A percentile compares a stretch with the other conserved stretches of the same genome.
phyloP scores from a whole-genome alignment of 2,329 filamentous ascomycete genomes.

The Capronia epimyces region DNA sequence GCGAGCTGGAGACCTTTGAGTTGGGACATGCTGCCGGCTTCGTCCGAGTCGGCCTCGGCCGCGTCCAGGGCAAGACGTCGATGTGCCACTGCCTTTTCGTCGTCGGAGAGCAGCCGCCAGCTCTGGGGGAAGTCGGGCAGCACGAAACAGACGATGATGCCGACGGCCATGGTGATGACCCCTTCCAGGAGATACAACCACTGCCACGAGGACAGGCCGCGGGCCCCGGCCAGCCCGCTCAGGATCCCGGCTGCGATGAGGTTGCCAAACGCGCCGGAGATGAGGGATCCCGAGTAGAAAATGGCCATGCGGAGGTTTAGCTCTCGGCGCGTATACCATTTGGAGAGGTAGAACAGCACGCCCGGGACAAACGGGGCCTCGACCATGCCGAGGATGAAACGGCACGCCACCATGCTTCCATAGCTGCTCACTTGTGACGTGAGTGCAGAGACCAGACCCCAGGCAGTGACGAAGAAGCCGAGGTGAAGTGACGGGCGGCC shows the following conservation, averaged over 20 bases:
- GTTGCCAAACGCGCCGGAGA: slow-evolving; percentile 50
- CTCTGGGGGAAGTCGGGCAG: too few relatives aligned
- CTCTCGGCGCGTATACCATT: slow-evolving; percentile 50
- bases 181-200: too few relatives aligned
- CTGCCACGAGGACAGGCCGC: too few relatives aligned
- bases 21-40: too few relatives aligned
- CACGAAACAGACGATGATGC: too few relatives aligned
- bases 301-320: slow-evolving; percentile 48
- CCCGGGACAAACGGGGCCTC: slow-evolving; percentile 17
- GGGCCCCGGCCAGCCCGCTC: too few relatives aligned
- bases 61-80: too few relatives aligned
- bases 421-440: slow-evolving; percentile 42
- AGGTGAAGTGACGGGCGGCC: slow-evolving; percentile 46
- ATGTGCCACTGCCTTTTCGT: too few relatives aligned
- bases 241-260: slow-evolving; percentile 50
- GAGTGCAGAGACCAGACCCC: slow-evolving; percentile 43
- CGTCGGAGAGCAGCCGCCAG: too few relatives aligned
- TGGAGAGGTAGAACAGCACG: slow-evolving; percentile 42
- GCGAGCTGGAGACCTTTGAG: too few relatives aligned
- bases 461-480: slow-evolving; percentile 39
- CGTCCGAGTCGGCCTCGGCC: too few relatives aligned
- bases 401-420: slow-evolving; percentile 41
- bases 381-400: slow-evolving; percentile 43
- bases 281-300: slow-evolving; percentile 48
- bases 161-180: too few relatives aligned